Evolutionary conservation across 1,284 basidiomycete genomes (phyloP), one percentile per base, ranked within the genome.

Genomic region (Chondrostereum purpureum): DNA sequence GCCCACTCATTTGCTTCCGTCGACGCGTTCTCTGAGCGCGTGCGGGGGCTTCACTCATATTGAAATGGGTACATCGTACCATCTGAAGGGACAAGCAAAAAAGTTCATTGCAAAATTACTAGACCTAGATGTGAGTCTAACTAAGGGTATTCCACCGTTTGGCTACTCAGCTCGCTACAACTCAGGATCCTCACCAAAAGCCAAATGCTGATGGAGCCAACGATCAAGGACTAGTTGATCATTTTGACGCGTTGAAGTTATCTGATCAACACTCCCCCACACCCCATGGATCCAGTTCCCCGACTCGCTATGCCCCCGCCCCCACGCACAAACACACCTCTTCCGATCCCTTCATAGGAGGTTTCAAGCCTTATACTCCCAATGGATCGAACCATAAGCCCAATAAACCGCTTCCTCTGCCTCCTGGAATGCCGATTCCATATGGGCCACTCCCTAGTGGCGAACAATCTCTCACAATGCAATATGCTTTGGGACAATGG

Each of bases 401-500:
- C 13, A 53, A 52, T 4, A 56, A 49, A 5, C 61, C 64, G 1
- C 57, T 65, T n/a, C 65, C 67, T 14, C 55, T 56, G 13, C 64
- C 71, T 6, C 64, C 72, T 10, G 49, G 56, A 8, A 69, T 73
- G 60, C 63, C 68, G 2, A 55, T 64, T 39, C 72, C 75, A 1
- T 55, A 59, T 20, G 18, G 51, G 16, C 50, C 54, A 18, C 42
- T 52, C 10, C 44, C 42, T 12, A 46, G 37, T 39, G n/a, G 55
- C 8, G 56, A 54, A 39, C 64, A 63, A 19, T 84, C 81, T 5
- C 60, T 71, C 51, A 83, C 82, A 3, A 78, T 83, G 80, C 73
- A 77, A 48, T 68, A 77, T 53, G 83, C 83, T 5, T 62, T 78
- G 31, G 56, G 53, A 20, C 62, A 54, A 23, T 43, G 42, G n/a